Evolutionary conservation across 345 rosid species (phyloP), one percentile per base, ranked within the genome.

Genomic region (Balakata baccata): DNA sequence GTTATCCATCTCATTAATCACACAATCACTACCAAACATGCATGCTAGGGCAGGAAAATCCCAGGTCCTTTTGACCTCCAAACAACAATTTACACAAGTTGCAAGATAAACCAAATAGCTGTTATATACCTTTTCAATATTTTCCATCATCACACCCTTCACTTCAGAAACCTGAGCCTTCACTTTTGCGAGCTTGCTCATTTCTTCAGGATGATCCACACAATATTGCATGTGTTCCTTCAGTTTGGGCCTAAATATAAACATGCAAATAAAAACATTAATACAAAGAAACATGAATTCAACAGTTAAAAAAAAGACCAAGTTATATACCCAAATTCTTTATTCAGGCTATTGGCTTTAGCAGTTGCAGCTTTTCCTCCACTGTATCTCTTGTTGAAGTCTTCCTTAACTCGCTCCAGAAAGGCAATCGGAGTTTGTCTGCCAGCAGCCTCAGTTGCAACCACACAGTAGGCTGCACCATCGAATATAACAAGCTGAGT

Each of bases 71-170:
- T 57, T 29, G 6, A 73, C 17, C 41, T 65, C 69, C 62, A 71
- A 74, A 58, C 20, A 18, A 66, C 34, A 29, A 29, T 29, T 29
- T 38, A 52, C 9, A 0, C 18, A 20, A 63, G 41, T 22, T 10
- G 57, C 60, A 46, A 6, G 9, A 29, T 1, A 66, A 59, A 62
- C 3, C 10, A 22, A 46, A 61, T 65, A 67, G 49, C 50, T 10
- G 37, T 61, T 51, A 46, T 53, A 7, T 77, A 90, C 99, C 99
- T 96, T 96, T 79, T 93, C 99, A 47, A 96, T 96, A 74, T 96
- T 96, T 74, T 96, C 99, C 98, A 96, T 89, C 98, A 96, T 96
- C 14, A 96, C 99, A 77, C 98, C 98, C 82, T 93, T 96, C 51
- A 96, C 99, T 86, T 96, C 99, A 51, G 96, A 84, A 41, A 96